Percentiles rank a stretch among this genome's conserved stretches.
Conservation (phyloP, 495 filamentous ascomycete species). For the Pseudotulostoma volvatum region DNA sequence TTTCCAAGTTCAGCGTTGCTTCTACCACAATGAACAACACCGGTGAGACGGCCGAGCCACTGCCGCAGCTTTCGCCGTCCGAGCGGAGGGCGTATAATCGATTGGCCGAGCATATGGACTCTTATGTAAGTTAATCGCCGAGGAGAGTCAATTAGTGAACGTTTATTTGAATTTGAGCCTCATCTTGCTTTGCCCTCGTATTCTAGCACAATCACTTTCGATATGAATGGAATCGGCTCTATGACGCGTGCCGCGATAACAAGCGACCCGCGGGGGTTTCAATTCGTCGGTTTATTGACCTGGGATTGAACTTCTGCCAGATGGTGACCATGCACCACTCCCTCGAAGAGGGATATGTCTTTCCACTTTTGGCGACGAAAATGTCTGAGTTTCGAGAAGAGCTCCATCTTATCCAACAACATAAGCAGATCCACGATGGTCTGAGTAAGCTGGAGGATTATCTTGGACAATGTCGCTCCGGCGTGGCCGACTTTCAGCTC, state of each 20-base stretch:
- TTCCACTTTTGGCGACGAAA: slow-evolving; percentile 55
- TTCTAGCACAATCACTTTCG: slow-evolving; percentile 65
- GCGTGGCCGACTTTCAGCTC: slow-evolving; percentile 54
- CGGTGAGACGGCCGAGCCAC: too few relatives aligned
- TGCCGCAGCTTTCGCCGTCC: slow-evolving; percentile 31
- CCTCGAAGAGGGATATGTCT: slow-evolving; percentile 74
- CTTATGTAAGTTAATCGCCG: slow-evolving; percentile 35
- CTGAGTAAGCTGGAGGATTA: slow-evolving; percentile 59
- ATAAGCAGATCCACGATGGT: slow-evolving; percentile 64
- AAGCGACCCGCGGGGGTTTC: slow-evolving; percentile 41
- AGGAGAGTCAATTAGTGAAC: neutral
- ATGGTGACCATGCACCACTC: slow-evolving; percentile 62
- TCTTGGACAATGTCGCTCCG: slow-evolving; percentile 41
- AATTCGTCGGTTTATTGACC: slow-evolving; percentile 45
- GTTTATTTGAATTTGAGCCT: slow-evolving; percentile 6
- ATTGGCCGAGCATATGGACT: slow-evolving; percentile 63
- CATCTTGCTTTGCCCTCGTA: too few relatives aligned
- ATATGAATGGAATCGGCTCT: slow-evolving; percentile 49
- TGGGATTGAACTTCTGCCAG: slow-evolving; percentile 46
- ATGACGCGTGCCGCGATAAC: slow-evolving; percentile 40
- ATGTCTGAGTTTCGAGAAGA: slow-evolving; percentile 65
- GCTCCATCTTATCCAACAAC: slow-evolving; percentile 57
- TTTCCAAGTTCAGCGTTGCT: too few relatives aligned
- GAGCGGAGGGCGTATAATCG: slow-evolving; percentile 55
- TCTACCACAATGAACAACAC: too few relatives aligned